Conservation (phyloP, 2,329 filamentous ascomycete species). For the Pseudocercospora crystallina region DNA sequence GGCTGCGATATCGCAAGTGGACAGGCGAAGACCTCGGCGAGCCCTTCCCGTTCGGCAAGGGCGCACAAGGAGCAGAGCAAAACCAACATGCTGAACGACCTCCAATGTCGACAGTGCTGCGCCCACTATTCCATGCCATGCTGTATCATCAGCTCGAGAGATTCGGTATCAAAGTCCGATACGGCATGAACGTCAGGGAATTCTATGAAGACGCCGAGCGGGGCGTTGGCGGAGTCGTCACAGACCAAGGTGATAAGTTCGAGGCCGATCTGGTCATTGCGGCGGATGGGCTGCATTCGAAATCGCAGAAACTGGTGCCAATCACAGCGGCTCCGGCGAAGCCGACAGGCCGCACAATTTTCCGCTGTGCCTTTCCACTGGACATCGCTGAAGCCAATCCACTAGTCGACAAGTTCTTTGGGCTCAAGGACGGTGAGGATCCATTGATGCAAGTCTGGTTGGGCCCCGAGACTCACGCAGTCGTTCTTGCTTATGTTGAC, state of each 20-base stretch:
- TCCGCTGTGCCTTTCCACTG: constrained; percentile 21
- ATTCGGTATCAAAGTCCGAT: constrained; percentile 21
- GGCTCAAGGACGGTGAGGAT: constrained; percentile 15
- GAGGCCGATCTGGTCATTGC: constrained; percentile 42
- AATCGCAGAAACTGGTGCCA: constrained; percentile 9
- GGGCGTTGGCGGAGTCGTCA: constrained; percentile 29
- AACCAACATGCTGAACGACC: constrained; percentile 11
- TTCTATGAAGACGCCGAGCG: constrained; percentile 45
- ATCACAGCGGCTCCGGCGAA: constrained; percentile 11
- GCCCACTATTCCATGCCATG: constrained; percentile 23
- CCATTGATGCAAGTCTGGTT: constrained; percentile 24
- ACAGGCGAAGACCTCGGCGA: constrained; percentile 22
- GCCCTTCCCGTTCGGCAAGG: constrained; percentile 12
- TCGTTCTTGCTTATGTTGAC: constrained; percentile 45
- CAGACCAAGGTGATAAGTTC: constrained; percentile 41
- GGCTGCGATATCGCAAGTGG: constrained; percentile 21
- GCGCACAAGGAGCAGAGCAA: constrained; percentile 10
- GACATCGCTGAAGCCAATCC: constrained; percentile 20
- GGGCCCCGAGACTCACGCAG: constrained; percentile 23
- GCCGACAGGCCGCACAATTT: constrained; percentile 25
- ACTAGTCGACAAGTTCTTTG: constrained; percentile 21
- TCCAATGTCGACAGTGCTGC: constrained; percentile 22
- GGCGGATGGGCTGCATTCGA: constrained; percentile 29
- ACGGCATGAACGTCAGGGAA: constrained; percentile 36
- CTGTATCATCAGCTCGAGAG: constrained; percentile 23